Percentiles rank a stretch among this genome's conserved stretches.
These are phyloP conservation scores for Gossypium thurberi DNA, from an alignment of 345 rosid genomes.

Conservation along the genomic window DNA sequence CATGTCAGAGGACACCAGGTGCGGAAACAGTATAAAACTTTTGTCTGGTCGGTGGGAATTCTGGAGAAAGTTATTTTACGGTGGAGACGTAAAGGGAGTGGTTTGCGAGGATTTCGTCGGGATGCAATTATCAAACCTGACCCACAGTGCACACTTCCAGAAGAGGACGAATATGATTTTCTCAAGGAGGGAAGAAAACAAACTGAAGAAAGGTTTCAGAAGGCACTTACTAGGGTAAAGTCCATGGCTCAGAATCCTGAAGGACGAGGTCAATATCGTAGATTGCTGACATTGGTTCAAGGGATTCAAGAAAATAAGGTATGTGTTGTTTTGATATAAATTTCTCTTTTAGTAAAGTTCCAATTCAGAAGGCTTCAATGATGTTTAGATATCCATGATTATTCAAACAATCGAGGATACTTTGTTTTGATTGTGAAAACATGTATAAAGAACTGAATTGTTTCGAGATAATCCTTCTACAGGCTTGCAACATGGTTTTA, in stretches of 20 bases:
- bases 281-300: slow-evolving; percentile 62
- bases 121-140: slow-evolving; percentile 36
- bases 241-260: slow-evolving; percentile 89
- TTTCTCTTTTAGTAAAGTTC: not conserved
- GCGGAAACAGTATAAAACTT: slow-evolving; percentile 60
- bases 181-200: slow-evolving; percentile 87
- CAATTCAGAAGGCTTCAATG: not conserved
- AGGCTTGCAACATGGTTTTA: slow-evolving; percentile 35
- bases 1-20: slow-evolving; percentile 91
- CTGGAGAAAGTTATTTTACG: slow-evolving; percentile 88
- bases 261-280: slow-evolving; percentile 82
- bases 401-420: not conserved
- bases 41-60: slow-evolving; percentile 84
- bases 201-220: slow-evolving; percentile 74
- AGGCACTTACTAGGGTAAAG: slow-evolving; percentile 83
- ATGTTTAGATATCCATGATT: not conserved
- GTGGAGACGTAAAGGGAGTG: slow-evolving; percentile 91
- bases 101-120: slow-evolving; percentile 66
- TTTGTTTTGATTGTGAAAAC: not conserved
- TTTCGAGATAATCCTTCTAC: not conserved
- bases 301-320: slow-evolving; percentile 43
- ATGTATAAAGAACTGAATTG: not conserved
- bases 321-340: not conserved
- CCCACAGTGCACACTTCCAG: slow-evolving; percentile 22
- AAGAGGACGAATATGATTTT: slow-evolving; percentile 84